phyloP scores from a whole-genome alignment of 129 eudicot genomes.

The Lonicera japonica region DNA sequence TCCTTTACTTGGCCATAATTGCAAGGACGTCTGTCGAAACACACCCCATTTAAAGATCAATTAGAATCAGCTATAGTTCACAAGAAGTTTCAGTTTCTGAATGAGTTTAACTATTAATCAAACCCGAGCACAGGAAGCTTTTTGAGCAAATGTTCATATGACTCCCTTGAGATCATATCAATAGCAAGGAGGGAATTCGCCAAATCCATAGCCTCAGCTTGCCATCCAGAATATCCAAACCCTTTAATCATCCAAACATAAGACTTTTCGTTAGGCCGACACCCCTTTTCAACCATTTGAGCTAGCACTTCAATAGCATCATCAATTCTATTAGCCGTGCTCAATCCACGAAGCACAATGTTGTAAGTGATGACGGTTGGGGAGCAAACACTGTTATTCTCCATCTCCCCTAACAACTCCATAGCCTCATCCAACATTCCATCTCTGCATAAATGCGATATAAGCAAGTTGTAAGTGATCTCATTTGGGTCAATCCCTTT shows the following conservation, averaged over 20 bases:
- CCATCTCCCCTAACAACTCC: conserved; percentile 50
- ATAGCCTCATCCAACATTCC: conserved; percentile 65
- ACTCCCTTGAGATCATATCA: conserved; percentile 36
- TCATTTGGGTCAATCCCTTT: conserved; percentile 60
- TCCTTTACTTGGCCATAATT: no score
- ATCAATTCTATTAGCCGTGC: conserved; percentile 57
- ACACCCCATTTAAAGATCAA: no score
- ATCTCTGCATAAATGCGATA: conserved; percentile 70
- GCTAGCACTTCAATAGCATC: conserved; percentile 56
- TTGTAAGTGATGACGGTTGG: conserved; percentile 63
- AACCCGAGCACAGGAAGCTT: conserved; percentile 31
- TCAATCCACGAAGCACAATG: conserved; percentile 61
- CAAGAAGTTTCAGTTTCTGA: conserved; percentile 1
- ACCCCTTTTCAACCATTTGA: conserved; percentile 56
- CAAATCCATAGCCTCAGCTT: conserved; percentile 56
- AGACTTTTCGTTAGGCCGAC: conserved; percentile 62
- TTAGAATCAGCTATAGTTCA: background rate
- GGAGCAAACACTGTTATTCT: conserved; percentile 25
- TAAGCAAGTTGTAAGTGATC: conserved; percentile 59
- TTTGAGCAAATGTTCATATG: conserved; percentile 40
- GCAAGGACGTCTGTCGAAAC: no score
- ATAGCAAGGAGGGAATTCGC: conserved; percentile 34
- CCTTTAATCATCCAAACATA: conserved; percentile 69
- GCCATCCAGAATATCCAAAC: conserved; percentile 67
- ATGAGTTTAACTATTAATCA: conserved; percentile 1